These are phyloP conservation scores for Deakozyma indianensis DNA, from an alignment of 805 yeast genomes.

Conservation along the genomic window DNA sequence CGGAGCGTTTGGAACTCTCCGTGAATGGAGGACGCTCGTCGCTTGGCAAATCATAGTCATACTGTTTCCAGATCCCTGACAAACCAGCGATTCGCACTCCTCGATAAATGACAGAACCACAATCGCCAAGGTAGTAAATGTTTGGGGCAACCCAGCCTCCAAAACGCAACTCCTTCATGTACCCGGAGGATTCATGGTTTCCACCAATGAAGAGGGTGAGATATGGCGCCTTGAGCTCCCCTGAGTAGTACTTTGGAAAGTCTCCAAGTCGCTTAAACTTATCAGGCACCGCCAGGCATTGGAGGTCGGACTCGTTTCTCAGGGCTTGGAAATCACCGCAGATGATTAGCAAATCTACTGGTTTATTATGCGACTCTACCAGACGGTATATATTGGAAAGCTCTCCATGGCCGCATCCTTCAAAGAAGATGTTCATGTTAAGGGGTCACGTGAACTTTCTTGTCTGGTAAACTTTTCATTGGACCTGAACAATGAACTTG, in stretches of 20 bases:
- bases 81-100: conserved; percentile 71
- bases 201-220: conserved; percentile 84
- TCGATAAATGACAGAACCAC: conserved; percentile 56
- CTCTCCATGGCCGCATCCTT: conserved; percentile 87
- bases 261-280: conserved; percentile 71
- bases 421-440: conserved; percentile 41
- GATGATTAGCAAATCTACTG: conserved; percentile 50
- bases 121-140: conserved; percentile 71
- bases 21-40: conserved; percentile 37
- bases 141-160: conserved; percentile 94
- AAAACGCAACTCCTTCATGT: conserved; percentile 50
- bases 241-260: conserved; percentile 57
- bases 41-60: conserved; percentile 30
- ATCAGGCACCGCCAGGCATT: conserved; percentile 61
- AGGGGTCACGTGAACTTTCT: no score
- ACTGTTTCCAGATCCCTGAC: conserved; percentile 64
- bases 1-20: conserved; percentile 33
- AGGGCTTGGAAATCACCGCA: conserved; percentile 90
- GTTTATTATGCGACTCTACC: conserved; percentile 12
- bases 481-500: no score
- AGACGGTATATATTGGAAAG: conserved; percentile 41
- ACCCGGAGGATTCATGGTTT: conserved; percentile 83
- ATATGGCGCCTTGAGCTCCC: conserved; percentile 50
- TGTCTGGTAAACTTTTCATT: no score
- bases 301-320: conserved; percentile 46